These are phyloP conservation scores for Kwoniella dendrophila DNA, from an alignment of 768 basidiomycete genomes.

Conservation along the genomic window DNA sequence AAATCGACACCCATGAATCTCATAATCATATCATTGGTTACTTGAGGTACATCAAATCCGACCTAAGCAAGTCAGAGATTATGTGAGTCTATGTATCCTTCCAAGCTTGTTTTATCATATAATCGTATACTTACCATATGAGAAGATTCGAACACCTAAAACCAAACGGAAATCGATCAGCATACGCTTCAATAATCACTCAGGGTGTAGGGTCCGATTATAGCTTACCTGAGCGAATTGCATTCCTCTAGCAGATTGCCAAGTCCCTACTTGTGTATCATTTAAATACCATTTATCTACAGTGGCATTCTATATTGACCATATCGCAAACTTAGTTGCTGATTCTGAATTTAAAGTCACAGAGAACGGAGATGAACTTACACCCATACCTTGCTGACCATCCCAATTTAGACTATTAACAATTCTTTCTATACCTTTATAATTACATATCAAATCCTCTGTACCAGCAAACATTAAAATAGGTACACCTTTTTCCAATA, in stretches of 20 bases:
- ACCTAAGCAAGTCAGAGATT: slow-evolving; percentile 29
- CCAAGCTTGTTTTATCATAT: neutral
- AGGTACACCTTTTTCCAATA: slow-evolving; percentile 73
- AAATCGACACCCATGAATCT: slow-evolving; percentile 95
- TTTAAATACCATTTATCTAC: slow-evolving; percentile 64
- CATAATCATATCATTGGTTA: slow-evolving; percentile 95
- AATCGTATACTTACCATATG: slow-evolving; percentile 80
- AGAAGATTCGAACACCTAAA: slow-evolving; percentile 85
- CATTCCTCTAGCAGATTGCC: slow-evolving; percentile 84
- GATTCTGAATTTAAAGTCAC: too few species aligned
- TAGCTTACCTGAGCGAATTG: slow-evolving; percentile 88
- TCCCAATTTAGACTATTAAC: slow-evolving; percentile 84
- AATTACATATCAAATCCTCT: slow-evolving; percentile 95
- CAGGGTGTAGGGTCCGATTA: neutral
- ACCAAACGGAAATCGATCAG: neutral
- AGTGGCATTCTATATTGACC: slow-evolving; percentile 42
- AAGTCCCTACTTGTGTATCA: slow-evolving; percentile 77
- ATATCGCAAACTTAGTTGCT: too few species aligned
- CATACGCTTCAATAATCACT: neutral
- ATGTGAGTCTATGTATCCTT: neutral
- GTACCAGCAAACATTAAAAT: slow-evolving; percentile 93
- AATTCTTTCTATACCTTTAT: slow-evolving; percentile 83
- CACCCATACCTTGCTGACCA: slow-evolving; percentile 78
- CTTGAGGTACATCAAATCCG: slow-evolving; percentile 73
- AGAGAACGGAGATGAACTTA: slow-evolving; percentile 58